phyloP scores from a whole-genome alignment of 106 monocot species.

The Posidonia australis region DNA sequence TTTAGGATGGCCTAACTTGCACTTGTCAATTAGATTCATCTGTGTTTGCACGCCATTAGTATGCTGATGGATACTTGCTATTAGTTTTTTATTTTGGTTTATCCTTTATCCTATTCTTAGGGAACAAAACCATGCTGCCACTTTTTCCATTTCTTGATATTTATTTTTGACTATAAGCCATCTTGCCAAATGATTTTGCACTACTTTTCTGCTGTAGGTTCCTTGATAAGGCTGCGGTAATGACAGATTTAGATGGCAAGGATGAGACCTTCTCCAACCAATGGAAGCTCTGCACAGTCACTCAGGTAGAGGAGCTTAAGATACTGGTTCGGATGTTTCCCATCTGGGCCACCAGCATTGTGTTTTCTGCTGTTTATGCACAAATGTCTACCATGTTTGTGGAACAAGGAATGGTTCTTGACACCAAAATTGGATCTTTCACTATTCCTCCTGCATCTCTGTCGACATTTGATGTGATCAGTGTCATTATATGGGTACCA shows the following conservation, averaged over 20 bases:
- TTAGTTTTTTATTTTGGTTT: too few species aligned
- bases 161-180: too few species aligned
- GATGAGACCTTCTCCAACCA: constrained; percentile 6
- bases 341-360: constrained; percentile 29
- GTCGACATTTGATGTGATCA: constrained; percentile 25
- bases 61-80: too few species aligned
- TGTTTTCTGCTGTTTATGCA: constrained; percentile 26
- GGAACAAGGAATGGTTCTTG: constrained; percentile 27
- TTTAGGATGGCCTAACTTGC: too few species aligned
- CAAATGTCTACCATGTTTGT: constrained; percentile 35
- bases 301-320: constrained; percentile 29
- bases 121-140: too few species aligned
- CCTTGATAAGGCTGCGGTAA: constrained; percentile 25
- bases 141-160: too few species aligned
- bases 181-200: background rate
- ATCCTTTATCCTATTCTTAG: too few species aligned
- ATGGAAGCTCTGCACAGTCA: constrained; percentile 30
- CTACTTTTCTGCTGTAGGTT: constrained; percentile 13
- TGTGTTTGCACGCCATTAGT: too few species aligned
- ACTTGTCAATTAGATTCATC: too few species aligned
- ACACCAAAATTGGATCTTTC: constrained; percentile 18
- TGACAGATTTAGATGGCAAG: constrained; percentile 2
- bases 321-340: constrained; percentile 26
- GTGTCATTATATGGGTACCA: constrained; percentile 31
- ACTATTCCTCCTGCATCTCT: constrained; percentile 25